Base-by-base conservation (phyloP, 2,329 filamentous ascomycete genomes). In the Aspergillus thermomutatus region DNA sequence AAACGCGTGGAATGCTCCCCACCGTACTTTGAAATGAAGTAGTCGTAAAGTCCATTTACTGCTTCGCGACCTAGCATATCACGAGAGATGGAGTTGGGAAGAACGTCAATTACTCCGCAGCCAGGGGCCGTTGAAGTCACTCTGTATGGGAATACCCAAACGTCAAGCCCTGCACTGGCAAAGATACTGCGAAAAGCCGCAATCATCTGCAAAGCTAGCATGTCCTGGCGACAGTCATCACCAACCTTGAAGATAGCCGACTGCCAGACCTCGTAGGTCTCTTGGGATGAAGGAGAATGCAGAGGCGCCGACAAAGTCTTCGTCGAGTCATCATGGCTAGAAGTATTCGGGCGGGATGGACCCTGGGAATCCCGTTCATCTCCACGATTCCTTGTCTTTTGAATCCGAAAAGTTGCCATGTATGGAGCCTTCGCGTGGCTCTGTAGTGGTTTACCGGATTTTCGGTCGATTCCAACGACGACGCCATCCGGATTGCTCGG, bases 181-280 rank as follows among this genome's bases (percentile, higher is more conserved):
- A 97, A 99, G 68, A 99, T 99, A 61, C 92, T 92, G 25, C 94
- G 88, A 81, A 99, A 99, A 1, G 92, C 92, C 0, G 94, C 88
- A 72, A 99, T 97, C 89, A 99, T 95, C 75, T 99, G 94, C 60
- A 99, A 80, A 1, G 94, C 94, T 58, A 99, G 82, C 52, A 99
- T 90, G 68, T 99, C 95, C 76, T 99, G 94, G 51, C 94, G 89
- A 72, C 94, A 97, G 74, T 99, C 94, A 72, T 99, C 94, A 60
- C 94, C 94, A 50, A 99, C 95, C 74, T 99, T 99, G 86, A 99
- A 99, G 69, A 99, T 99, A 55, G 93, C 94, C 1, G 92, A 96
- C 74, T 99, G 94, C 95, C 94, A 97, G n/a, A 93, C 89, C 73
- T 99, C 95, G 64, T 96, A 86, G 0, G 86, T 90, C 66, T 83